Base-by-base conservation (phyloP, 2,329 filamentous ascomycete genomes). In the Colletotrichum lindemuthianum region DNA sequence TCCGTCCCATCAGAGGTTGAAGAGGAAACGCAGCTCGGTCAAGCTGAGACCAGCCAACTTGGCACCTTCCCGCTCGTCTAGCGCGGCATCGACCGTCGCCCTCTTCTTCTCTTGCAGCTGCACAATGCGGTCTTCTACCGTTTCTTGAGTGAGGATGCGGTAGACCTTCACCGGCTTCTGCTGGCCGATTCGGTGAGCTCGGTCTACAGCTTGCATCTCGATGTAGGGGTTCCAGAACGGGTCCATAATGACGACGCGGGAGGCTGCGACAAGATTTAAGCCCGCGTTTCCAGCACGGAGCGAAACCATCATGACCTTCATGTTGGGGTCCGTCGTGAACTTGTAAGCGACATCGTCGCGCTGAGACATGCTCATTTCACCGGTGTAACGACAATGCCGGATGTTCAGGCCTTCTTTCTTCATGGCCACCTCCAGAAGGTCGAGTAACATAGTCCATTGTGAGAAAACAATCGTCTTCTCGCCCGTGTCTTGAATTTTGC, bases 161-260 rank as follows among this genome's bases (percentile, higher is more conserved):
- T 97, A 93, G 1, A 97, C 90, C 59, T 88, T 84, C 5, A 97
- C 94, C 8, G 88, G 80, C 4, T 84, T 84, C 69, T 83, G 79
- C 78, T 97, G 94, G 1, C 93, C 93, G 69, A 97, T 94, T 9
- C 94, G 90, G 76, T 97, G 91, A 2, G 93, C 92, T 24, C 94
- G 90, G 74, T 97, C 94, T 54, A 97, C 90, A 4, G 94, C 94
- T 77, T 97, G 94, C 77, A 93, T 92, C 78, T 97, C 94, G 52
- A 96, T 91, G 73, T 91, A 97, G 0, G 93, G 94, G 68, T 97
- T 97, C 92, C 93, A 97, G 79, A 96, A 97, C 0, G 93, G 93
- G 73, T 97, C 93, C 73, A 97, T 88, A 68, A 97, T 91, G 75
- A 97, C 92, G 69, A 97, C 92, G 68, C 93, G 90, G 1, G 89